Conservation (phyloP, 306 rosid species). For the Quillaja saponaria region DNA sequence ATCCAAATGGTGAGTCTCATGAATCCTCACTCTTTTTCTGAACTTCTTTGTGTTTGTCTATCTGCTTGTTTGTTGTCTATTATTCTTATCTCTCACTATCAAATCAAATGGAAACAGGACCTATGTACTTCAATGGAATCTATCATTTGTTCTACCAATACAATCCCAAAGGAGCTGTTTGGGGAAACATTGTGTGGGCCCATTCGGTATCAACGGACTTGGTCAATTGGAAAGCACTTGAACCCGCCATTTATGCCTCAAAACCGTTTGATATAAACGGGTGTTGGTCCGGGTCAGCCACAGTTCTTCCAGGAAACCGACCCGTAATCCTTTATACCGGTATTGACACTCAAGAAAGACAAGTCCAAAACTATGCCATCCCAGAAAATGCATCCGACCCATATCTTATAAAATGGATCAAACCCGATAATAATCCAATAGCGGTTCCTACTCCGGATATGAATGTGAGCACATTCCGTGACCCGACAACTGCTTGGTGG, state of each 20-base stretch:
- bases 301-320: slow-evolving; percentile 60
- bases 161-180: slow-evolving; percentile 82
- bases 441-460: slow-evolving; percentile 20
- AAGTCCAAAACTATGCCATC: slow-evolving; percentile 71
- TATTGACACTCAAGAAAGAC: slow-evolving; percentile 39
- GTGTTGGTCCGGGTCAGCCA: slow-evolving; percentile 91
- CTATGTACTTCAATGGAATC: slow-evolving; percentile 71
- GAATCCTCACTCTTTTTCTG: not conserved
- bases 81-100: too few species aligned
- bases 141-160: slow-evolving; percentile 86
- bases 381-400: slow-evolving; percentile 68
- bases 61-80: not conserved
- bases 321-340: slow-evolving; percentile 80
- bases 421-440: slow-evolving; percentile 63
- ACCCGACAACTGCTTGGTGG: slow-evolving; percentile 79
- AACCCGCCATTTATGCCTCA: slow-evolving; percentile 61
- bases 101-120: slow-evolving; percentile 60
- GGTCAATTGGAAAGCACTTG: slow-evolving; percentile 68
- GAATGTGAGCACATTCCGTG: slow-evolving; percentile 62
- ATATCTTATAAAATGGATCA: slow-evolving; percentile 55
- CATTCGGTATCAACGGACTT: slow-evolving; percentile 79
- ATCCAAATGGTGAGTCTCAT: slow-evolving; percentile 70
- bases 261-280: slow-evolving; percentile 75
- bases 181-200: slow-evolving; percentile 98
- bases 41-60: not conserved